phyloP scores from a whole-genome alignment of 2,329 filamentous ascomycete species.

The Neonectria magnoliae region DNA sequence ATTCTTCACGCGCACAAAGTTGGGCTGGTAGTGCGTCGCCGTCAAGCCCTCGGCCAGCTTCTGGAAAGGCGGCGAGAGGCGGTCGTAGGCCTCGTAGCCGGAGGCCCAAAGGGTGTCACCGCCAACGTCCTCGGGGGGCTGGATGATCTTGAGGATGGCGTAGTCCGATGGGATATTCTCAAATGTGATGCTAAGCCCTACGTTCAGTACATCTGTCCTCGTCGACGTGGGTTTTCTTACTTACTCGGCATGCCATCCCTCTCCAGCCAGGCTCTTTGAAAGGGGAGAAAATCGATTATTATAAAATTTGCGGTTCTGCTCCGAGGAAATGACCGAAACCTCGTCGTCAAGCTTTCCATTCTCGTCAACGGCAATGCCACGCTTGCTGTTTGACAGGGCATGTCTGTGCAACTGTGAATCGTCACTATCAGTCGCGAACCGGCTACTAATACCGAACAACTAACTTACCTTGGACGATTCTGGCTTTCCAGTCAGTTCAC shows the following conservation, averaged over 20 bases:
- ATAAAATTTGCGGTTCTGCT: slow-evolving; percentile 21
- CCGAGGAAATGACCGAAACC: slow-evolving; percentile 25
- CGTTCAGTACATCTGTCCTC: no score
- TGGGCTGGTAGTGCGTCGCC: slow-evolving; percentile 15
- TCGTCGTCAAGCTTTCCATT: slow-evolving; percentile 28
- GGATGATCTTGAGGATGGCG: slow-evolving; percentile 22
- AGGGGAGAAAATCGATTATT: not conserved
- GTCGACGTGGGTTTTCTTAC: no score
- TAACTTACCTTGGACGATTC: slow-evolving; percentile 20
- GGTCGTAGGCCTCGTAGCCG: slow-evolving; percentile 24
- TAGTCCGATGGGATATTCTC: slow-evolving; percentile 25
- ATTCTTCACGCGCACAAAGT: slow-evolving; percentile 15
- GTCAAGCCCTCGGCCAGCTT: slow-evolving; percentile 22
- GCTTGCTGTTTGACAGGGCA: slow-evolving; percentile 25
- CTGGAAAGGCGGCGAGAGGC: slow-evolving; percentile 21
- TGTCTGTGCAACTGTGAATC: slow-evolving; percentile 20
- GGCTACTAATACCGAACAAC: no score
- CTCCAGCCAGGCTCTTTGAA: slow-evolving; percentile 22
- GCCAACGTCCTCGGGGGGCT: slow-evolving; percentile 23
- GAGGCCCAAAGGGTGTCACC: slow-evolving; percentile 27
- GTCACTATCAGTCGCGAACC: no score
- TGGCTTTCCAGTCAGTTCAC: slow-evolving; percentile 26
- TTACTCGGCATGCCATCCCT: slow-evolving; percentile 28
- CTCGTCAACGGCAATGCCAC: slow-evolving; percentile 24
- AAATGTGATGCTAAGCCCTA: slow-evolving; percentile 17